phyloP scores from a whole-genome alignment of 306 rosid species.

The Corylus avellana region DNA sequence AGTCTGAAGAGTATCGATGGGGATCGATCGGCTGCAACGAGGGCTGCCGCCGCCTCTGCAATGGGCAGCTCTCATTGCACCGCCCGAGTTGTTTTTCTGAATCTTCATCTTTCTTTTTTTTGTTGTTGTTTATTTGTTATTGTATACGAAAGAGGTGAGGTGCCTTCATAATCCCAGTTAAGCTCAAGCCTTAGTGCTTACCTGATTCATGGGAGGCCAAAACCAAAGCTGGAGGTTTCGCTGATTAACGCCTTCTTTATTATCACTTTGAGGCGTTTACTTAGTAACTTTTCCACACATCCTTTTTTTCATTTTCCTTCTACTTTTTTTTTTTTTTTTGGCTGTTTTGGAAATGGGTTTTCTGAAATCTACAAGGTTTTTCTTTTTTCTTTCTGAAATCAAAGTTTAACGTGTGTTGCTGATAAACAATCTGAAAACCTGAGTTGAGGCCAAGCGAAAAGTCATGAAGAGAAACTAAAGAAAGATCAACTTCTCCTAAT shows the following conservation, averaged over 20 bases:
- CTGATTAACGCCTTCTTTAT: conserved; percentile 62
- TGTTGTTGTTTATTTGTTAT: neutral
- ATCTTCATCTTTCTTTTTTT: neutral
- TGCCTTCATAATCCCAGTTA: conserved; percentile 90
- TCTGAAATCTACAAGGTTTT: neutral
- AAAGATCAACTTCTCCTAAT: too few species aligned
- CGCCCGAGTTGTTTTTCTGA: too few species aligned
- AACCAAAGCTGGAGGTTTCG: conserved; percentile 59
- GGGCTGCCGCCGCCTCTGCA: too few species aligned
- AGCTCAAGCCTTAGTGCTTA: conserved; percentile 57
- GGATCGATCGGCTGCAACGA: too few species aligned
- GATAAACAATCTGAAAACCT: too few species aligned
- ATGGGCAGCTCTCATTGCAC: too few species aligned
- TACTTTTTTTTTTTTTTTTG: fast-evolving
- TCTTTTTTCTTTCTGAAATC: neutral
- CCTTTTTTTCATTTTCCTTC: too few species aligned
- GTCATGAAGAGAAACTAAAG: neutral
- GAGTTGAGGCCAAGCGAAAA: too few species aligned
- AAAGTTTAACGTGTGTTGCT: too few species aligned
- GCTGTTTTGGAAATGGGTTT: neutral
- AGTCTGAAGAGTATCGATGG: too few species aligned
- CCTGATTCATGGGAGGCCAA: conserved; percentile 85
- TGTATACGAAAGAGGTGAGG: neutral
- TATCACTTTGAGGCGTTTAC: conserved; percentile 48
- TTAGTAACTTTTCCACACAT: conserved; percentile 66